Evolutionary conservation across 2,329 filamentous ascomycete genomes (phyloP), one percentile per base, ranked within the genome.

Genomic region (Xylaria polymorpha): DNA sequence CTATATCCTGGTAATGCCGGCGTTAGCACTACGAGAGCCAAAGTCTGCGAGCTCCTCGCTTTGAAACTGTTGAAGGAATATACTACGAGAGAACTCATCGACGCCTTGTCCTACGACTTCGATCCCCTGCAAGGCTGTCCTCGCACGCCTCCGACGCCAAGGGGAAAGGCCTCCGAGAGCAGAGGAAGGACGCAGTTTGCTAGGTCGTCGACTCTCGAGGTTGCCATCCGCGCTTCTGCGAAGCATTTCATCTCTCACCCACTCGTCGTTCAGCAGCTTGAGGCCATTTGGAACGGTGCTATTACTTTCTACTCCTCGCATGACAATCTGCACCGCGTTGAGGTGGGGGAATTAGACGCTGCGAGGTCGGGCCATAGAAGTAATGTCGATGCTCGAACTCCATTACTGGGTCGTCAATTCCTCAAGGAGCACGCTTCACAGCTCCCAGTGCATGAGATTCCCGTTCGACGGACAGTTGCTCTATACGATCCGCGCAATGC

Each of bases 271-370:
- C 94, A 97, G 79, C 94, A 98, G 78, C 85, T 98, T n/a, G 94
- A 98, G 80, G 94, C 94, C 53, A 97, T 98, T 70, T 98, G 95
- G 95, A 95, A 94, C 22, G 95, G 95, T 35, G 95, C 92, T 20
- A 96, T 98, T 72, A 94, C 96, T 73, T 98, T 98, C 77, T 94
- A 97, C 80, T 96, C 94, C 1, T 90, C 91, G 14, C 93, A 94
- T 5, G 94, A 98, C 79, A 92, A 88, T 72, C 83, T 98, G 29
- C 95, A 98, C 79, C 90, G 94, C 57, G 85, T 84, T 37, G 79
- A 81, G 8, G 77, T 80, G 1, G 76, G 74, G 5, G 77, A 75
- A 8, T 71, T 63, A 25, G 67, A 67, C 29, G 60, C 58, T 71
- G 66, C 67, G 67, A 72, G 70, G 41, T 73, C 75, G 63, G 71